These are phyloP conservation scores for Yamadazyma akitaensis DNA, from an alignment of 805 yeast species.

Conservation along the genomic window DNA sequence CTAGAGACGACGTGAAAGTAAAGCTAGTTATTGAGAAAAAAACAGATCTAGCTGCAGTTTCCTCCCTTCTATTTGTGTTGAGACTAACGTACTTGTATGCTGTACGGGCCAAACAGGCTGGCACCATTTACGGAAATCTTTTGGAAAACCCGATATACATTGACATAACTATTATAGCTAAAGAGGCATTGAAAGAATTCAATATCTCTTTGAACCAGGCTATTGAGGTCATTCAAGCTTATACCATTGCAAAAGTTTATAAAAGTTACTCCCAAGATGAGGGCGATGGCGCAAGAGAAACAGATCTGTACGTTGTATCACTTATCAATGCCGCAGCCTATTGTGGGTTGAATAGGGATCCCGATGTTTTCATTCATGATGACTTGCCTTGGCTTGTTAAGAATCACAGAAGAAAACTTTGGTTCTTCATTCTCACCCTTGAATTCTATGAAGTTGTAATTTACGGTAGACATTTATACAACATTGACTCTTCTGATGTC, in stretches of 20 bases:
- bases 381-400: slow-evolving; percentile 9
- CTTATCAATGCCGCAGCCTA: slow-evolving; percentile 44
- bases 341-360: slow-evolving; percentile 49
- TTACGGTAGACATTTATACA: slow-evolving; percentile 10
- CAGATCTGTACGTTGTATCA: slow-evolving; percentile 21
- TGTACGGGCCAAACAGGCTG: not conserved
- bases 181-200: slow-evolving; percentile 44
- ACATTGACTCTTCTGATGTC: slow-evolving; percentile 9
- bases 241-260: slow-evolving; percentile 54
- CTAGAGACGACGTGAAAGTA: not conserved
- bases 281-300: slow-evolving; percentile 34
- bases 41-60: slow-evolving; percentile 29
- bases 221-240: slow-evolving; percentile 55
- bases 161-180: slow-evolving; percentile 37
- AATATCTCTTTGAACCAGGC: slow-evolving; percentile 43
- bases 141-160: slow-evolving; percentile 14
- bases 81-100: slow-evolving; percentile 35
- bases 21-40: slow-evolving; percentile 8
- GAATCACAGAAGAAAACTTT: slow-evolving; percentile 8
- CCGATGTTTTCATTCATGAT: slow-evolving; percentile 28
- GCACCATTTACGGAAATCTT: slow-evolving; percentile 14
- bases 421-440: slow-evolving; percentile 8
- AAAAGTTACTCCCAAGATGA: slow-evolving; percentile 57
- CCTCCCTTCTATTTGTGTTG: slow-evolving; percentile 32
- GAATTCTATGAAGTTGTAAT: slow-evolving; percentile 11